phyloP scores from a whole-genome alignment of 139 green algal species.

The Chlamydomonas sp. region DNA sequence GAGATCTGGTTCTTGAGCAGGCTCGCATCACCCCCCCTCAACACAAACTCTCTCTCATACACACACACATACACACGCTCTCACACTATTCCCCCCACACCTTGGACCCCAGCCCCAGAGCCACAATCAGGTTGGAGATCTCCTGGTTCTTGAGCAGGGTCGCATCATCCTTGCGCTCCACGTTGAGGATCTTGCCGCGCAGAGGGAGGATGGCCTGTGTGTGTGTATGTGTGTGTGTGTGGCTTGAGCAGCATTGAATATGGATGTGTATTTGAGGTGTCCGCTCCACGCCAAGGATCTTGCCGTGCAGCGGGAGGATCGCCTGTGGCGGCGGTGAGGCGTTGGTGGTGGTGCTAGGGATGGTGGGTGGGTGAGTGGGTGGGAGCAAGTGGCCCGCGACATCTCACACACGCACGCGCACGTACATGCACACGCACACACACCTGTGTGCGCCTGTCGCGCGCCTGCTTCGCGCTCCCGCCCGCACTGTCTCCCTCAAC shows the following conservation, averaged over 20 bases:
- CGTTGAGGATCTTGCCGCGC: constrained; percentile 97
- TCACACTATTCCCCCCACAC: constrained; percentile 36
- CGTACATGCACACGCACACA: too few species aligned
- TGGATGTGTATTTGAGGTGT: too few species aligned
- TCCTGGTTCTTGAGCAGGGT: constrained; percentile 93
- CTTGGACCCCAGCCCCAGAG: constrained; percentile 81
- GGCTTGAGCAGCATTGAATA: too few species aligned
- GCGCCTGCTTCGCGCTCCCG: constrained; percentile 89
- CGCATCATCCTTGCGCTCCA: constrained; percentile 66
- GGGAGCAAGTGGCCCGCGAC: too few species aligned
- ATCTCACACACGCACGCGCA: too few species aligned
- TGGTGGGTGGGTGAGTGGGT: too few species aligned
- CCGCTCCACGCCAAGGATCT: constrained; percentile 98
- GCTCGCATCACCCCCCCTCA: neutral
- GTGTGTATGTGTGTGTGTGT: too few species aligned
- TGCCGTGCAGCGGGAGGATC: constrained; percentile 89
- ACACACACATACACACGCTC: too few species aligned
- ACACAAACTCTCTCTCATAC: too few species aligned
- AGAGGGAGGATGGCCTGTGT: constrained; percentile 90
- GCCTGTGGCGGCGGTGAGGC: constrained; percentile 55
- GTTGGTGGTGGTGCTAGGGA: too few species aligned
- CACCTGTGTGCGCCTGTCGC: constrained; percentile 60
- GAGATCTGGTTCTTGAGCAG: constrained; percentile 39
- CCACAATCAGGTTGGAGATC: constrained; percentile 85
- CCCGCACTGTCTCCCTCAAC: constrained; percentile 96